Percentiles rank a stretch among this genome's conserved stretches.
phyloP scores from a whole-genome alignment of 805 yeast genomes.

The Metschnikowia dekortorum region DNA sequence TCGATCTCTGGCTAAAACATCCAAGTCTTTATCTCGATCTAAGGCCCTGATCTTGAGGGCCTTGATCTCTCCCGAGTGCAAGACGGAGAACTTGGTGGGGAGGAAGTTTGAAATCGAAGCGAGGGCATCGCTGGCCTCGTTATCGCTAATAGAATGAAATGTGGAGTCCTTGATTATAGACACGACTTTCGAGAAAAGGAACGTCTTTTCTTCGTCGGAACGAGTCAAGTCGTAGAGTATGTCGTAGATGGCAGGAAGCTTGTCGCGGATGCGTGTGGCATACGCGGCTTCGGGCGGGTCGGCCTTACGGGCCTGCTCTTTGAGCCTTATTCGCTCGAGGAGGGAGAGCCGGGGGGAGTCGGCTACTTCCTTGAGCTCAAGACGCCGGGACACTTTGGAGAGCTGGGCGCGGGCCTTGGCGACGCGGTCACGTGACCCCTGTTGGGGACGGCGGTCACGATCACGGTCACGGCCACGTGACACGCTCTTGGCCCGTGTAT shows the following conservation, averaged over 20 bases:
- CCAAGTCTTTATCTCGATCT: constrained; percentile 24
- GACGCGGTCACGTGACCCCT: constrained; percentile 8
- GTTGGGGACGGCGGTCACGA: constrained; percentile 5
- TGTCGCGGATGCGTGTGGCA: constrained; percentile 22
- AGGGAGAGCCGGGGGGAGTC: constrained; percentile 26
- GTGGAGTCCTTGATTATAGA: constrained; percentile 32
- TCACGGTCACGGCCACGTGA: not conserved
- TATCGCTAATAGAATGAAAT: constrained; percentile 24
- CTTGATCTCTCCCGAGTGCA: constrained; percentile 21
- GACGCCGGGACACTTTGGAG: constrained; percentile 33
- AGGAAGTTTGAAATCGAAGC: constrained; percentile 19
- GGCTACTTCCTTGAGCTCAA: constrained; percentile 28
- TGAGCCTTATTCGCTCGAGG: constrained; percentile 36
- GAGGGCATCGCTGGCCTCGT: constrained; percentile 29
- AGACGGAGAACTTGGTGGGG: constrained; percentile 17
- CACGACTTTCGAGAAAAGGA: constrained; percentile 23
- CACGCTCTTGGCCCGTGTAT: not conserved
- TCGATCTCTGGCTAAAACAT: not conserved
- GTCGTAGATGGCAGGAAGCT: constrained; percentile 30
- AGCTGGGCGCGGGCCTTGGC: constrained; percentile 15
- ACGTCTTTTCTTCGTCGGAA: constrained; percentile 9
- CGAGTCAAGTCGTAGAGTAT: constrained; percentile 27
- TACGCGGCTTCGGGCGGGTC: constrained; percentile 21
- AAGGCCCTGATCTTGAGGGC: constrained; percentile 25
- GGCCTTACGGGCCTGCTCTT: constrained; percentile 24